Evolutionary conservation across 306 rosid genomes (phyloP).

Genomic region (Dalbergia cochinchinensis): DNA sequence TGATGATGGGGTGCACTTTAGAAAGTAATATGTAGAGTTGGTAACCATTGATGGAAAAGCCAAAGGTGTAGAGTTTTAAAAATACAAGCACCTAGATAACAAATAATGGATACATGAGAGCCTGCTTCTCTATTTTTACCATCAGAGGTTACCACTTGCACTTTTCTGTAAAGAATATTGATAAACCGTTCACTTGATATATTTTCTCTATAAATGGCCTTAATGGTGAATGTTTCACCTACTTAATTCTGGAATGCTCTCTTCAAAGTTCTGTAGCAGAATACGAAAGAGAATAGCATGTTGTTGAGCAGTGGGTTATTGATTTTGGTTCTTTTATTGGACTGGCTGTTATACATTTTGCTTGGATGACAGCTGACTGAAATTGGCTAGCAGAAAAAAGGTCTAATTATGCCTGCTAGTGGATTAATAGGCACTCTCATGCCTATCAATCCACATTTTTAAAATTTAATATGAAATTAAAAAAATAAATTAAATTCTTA

Average conservation of each 20-base stretch:
- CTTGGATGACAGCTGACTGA: conserved; percentile 22
- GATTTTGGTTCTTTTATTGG: conserved; percentile 10
- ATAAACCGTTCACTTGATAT: conserved; percentile 23
- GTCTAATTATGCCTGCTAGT: neutral
- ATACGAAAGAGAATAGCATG: neutral
- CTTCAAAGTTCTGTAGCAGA: neutral
- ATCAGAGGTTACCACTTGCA: conserved; percentile 1
- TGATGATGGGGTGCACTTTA: neutral
- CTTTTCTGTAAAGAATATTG: conserved; percentile 26
- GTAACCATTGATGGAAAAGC: conserved; percentile 19
- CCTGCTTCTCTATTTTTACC: neutral
- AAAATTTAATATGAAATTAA: too few species aligned
- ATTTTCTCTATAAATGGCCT: neutral
- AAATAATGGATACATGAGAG: neutral
- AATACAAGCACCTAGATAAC: conserved; percentile 17
- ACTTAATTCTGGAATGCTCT: conserved; percentile 17
- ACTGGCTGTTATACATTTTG: conserved; percentile 12
- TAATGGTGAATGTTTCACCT: conserved; percentile 28
- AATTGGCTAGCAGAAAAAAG: conserved; percentile 31
- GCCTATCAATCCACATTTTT: too few species aligned
- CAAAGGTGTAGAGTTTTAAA: conserved; percentile 4
- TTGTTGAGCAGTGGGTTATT: neutral
- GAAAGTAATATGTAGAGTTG: conserved; percentile 14
- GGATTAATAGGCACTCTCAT: too few species aligned
- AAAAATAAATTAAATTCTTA: too few species aligned